These are phyloP conservation scores for Amanita pallidorosea DNA, from an alignment of 768 basidiomycete species.

Conservation along the genomic window DNA sequence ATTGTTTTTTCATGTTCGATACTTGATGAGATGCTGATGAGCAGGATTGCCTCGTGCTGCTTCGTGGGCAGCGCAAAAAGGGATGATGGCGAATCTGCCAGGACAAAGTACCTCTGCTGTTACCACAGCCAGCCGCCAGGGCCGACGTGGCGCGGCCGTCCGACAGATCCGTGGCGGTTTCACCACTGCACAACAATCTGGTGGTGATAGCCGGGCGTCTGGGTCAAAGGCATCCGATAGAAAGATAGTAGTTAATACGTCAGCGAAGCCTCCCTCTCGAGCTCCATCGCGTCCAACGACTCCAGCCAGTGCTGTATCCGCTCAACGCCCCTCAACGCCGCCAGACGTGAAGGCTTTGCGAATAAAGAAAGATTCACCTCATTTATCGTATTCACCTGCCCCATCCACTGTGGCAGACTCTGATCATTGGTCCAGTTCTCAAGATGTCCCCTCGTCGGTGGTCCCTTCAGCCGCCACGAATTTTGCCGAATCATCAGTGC, in stretches of 20 bases:
- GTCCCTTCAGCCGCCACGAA: constrained; percentile 22
- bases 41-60: constrained; percentile 58
- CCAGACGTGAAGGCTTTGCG: constrained; percentile 27
- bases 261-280: constrained; percentile 34
- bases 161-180: constrained; percentile 35
- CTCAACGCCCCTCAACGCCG: constrained; percentile 30
- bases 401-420: constrained; percentile 41
- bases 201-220: constrained; percentile 22
- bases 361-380: constrained; percentile 26
- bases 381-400: constrained; percentile 29
- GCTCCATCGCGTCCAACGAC: constrained; percentile 27
- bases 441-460: constrained; percentile 20
- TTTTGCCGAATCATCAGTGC: constrained; percentile 19
- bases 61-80: constrained; percentile 45
- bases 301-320: constrained; percentile 1
- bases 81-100: constrained; percentile 12
- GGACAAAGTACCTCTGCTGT: constrained; percentile 10
- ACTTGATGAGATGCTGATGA: constrained; percentile 9
- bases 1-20: not conserved
- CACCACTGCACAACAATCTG: constrained; percentile 15
- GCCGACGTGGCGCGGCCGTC: constrained; percentile 28
- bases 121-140: constrained; percentile 18
- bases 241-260: constrained; percentile 20
- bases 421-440: constrained; percentile 35
- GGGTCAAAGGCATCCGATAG: constrained; percentile 28